phyloP scores from a whole-genome alignment of 1,284 basidiomycete genomes.

The Fomitiporia mediterranea region DNA sequence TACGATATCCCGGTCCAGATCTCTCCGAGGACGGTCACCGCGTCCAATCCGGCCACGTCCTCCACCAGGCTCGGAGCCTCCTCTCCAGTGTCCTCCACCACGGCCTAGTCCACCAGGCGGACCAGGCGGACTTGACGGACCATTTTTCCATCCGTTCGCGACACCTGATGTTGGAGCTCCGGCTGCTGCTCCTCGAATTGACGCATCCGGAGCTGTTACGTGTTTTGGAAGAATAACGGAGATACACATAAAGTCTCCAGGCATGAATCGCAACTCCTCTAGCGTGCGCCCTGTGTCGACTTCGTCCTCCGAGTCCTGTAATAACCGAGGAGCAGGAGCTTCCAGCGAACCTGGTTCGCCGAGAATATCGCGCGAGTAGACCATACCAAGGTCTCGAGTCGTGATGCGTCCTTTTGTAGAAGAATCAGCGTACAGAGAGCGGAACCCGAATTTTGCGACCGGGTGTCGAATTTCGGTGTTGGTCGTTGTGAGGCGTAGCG shows the following conservation, averaged over 20 bases:
- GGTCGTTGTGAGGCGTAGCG: conserved; percentile 60
- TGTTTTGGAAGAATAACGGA: conserved; percentile 68
- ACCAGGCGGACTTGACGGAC: conserved; percentile 30
- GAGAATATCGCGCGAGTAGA: conserved; percentile 75
- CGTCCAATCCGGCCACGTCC: conserved; percentile 42
- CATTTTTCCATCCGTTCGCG: conserved; percentile 36
- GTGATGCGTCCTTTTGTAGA: conserved; percentile 61
- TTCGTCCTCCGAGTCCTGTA: conserved; percentile 45
- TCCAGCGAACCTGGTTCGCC: conserved; percentile 65
- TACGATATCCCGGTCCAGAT: conserved; percentile 32
- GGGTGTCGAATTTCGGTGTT: conserved; percentile 70
- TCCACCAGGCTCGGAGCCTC: conserved; percentile 47
- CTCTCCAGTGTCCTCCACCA: conserved; percentile 66
- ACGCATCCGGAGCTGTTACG: conserved; percentile 36
- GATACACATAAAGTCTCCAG: conserved; percentile 71
- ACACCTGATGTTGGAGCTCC: conserved; percentile 21
- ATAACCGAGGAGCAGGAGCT: conserved; percentile 50
- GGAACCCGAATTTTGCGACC: conserved; percentile 71
- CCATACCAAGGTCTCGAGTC: conserved; percentile 70
- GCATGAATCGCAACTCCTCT: conserved; percentile 70
- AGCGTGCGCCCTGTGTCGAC: conserved; percentile 58
- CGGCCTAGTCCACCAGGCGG: conserved; percentile 35
- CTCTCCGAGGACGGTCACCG: conserved; percentile 33
- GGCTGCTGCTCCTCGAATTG: conserved; percentile 46
- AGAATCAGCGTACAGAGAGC: conserved; percentile 69